Evolutionary conservation across 768 basidiomycete species (phyloP).

Genomic region (Collybiopsis confluens): DNA sequence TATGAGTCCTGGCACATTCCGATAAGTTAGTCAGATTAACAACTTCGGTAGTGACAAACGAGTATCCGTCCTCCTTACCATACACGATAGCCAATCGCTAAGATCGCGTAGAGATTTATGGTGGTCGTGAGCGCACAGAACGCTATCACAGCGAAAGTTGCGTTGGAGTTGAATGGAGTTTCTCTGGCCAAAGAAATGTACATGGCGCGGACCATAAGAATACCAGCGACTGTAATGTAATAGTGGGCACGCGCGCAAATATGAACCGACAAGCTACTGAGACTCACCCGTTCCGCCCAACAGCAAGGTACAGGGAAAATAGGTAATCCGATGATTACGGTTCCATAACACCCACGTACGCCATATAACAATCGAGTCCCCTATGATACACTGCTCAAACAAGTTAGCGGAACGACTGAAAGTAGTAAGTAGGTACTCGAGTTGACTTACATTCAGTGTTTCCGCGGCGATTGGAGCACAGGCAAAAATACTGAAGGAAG

Average conservation of each 20-base stretch:
- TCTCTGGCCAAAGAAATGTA: neutral
- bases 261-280: too few relatives aligned
- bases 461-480: constrained; percentile 1
- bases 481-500: neutral
- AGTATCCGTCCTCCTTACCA: neutral
- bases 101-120: neutral
- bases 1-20: neutral
- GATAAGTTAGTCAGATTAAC: too few relatives aligned
- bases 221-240: neutral
- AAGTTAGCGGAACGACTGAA: neutral
- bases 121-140: neutral
- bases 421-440: too few relatives aligned
- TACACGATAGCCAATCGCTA: constrained; percentile 1
- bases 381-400: neutral
- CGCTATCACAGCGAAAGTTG: neutral
- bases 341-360: constrained; percentile 2
- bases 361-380: constrained; percentile 2
- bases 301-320: neutral
- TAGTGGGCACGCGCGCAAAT: too few relatives aligned
- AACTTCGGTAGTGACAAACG: too few relatives aligned
- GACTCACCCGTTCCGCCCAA: neutral
- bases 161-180: neutral
- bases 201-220: neutral
- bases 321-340: neutral
- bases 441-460: neutral